Evolutionary conservation across 352 stramenopile genomes (phyloP).

Genomic region (Phytopythium aichiense): DNA sequence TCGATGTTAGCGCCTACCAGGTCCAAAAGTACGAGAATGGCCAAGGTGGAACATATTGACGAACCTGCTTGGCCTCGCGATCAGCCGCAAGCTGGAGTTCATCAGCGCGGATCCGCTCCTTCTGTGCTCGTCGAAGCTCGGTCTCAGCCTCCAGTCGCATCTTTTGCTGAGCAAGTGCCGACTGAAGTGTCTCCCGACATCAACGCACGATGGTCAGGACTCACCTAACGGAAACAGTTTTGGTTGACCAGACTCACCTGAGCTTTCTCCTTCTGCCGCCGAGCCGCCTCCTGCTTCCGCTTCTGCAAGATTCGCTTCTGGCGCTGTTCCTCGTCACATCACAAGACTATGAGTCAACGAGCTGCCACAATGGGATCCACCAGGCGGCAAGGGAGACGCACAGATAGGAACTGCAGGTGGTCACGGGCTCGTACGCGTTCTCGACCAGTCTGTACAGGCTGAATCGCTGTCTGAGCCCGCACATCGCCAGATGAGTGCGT

Average conservation of each 20-base stretch:
- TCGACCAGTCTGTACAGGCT: neutral
- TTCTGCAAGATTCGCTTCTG: constrained; percentile 42
- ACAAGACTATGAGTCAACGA: neutral
- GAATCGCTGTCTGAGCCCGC: neutral
- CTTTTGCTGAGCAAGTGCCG: constrained; percentile 38
- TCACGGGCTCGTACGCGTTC: constrained; percentile 35
- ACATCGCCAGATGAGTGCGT: neutral
- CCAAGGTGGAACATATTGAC: neutral
- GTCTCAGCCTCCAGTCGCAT: constrained; percentile 34
- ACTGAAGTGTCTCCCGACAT: constrained; percentile 11
- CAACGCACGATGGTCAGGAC: neutral
- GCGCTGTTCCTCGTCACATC: constrained; percentile 23
- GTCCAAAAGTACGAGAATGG: neutral
- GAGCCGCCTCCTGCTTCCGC: constrained; percentile 38
- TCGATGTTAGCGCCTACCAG: neutral
- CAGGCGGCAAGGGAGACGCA: constrained; percentile 10
- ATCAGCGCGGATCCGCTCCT: constrained; percentile 45
- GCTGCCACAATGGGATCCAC: neutral
- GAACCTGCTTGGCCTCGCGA: constrained; percentile 39
- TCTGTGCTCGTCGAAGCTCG: constrained; percentile 25
- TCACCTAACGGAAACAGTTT: too few species aligned
- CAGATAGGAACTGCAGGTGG: constrained; percentile 45
- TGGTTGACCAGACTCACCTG: constrained; percentile 20
- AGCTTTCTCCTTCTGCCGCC: constrained; percentile 44
- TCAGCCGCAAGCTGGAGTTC: constrained; percentile 29